Evolutionary conservation across 1,284 basidiomycete genomes (phyloP).

Genomic region (Hypsizygus ulmarius): DNA sequence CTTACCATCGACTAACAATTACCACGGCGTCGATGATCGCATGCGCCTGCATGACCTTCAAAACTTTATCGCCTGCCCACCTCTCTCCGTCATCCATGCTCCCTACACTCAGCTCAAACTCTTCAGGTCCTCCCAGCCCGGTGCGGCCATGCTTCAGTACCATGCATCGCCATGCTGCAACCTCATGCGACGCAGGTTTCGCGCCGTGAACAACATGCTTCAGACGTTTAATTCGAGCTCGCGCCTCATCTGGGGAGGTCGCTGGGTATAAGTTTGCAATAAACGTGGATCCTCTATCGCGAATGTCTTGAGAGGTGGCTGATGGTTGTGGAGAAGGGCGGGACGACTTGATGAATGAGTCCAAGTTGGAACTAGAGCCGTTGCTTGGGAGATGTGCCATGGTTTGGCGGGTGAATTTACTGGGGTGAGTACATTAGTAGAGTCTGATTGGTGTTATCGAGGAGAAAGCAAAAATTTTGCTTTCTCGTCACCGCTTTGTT

Average conservation of each 20-base stretch:
- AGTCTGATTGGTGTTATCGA: too few species aligned
- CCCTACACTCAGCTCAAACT: constrained; percentile 63
- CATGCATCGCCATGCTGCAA: constrained; percentile 76
- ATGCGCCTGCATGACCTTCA: constrained; percentile 69
- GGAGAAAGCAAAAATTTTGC: too few species aligned
- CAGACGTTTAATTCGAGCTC: constrained; percentile 45
- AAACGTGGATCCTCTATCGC: constrained; percentile 70
- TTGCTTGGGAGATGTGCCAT: constrained; percentile 8
- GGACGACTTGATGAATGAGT: constrained; percentile 50
- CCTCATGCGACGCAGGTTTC: constrained; percentile 65
- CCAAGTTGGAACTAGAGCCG: constrained; percentile 31
- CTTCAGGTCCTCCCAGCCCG: constrained; percentile 68
- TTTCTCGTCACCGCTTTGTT: too few species aligned
- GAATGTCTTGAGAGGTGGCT: constrained; percentile 67
- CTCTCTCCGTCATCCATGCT: constrained; percentile 72
- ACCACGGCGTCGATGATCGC: constrained; percentile 63
- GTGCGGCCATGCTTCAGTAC: constrained; percentile 61
- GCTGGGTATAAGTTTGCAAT: constrained; percentile 59
- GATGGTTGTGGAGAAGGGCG: constrained; percentile 47
- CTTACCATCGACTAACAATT: constrained; percentile 73
- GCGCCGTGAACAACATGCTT: constrained; percentile 50
- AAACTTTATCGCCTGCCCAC: constrained; percentile 60
- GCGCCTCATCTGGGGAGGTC: constrained; percentile 46
- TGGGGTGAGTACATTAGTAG: too few species aligned
- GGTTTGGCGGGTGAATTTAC: too few species aligned